Evolutionary conservation across 2,329 filamentous ascomycete genomes (phyloP), one percentile per base, ranked within the genome.

Genomic region (Paracorniculantispora psalliotae): DNA sequence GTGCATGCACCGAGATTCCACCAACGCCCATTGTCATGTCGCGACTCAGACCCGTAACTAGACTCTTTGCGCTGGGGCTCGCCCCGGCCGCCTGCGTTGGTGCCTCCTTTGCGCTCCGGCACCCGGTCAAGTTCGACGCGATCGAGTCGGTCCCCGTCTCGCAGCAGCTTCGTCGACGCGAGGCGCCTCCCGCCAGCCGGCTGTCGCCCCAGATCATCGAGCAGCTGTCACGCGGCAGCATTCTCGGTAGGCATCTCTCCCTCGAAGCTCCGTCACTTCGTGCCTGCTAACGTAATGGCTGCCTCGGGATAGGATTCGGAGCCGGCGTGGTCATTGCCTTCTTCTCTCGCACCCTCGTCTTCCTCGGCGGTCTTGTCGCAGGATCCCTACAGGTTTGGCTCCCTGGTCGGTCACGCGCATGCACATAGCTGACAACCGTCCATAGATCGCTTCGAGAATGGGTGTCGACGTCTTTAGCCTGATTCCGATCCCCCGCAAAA

Each of bases 271-370:
- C 10, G 6, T 33, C 26, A 9, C 5, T 23, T 23, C 4, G 50
- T 8, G 19, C 37, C n/a, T 51, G 30, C 28, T 51, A 35, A 51
- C 25, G 15, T 19, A 37, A 35, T 47, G 47, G 15, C 3, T 46
- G 26, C 26, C 15, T 37, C 21, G 21, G 4, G 33, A 37, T 25
- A 87, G 86, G 87, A 19, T 82, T 89, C 58, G 65, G 81, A n/a
- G 73, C 80, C 3, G 88, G 88, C 1, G 66, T 92, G 33, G 74
- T 87, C 0, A 79, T 92, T 26, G 85, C 85, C 60, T 76, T 88
- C 17, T 91, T 92, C 70, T 91, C 87, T 9, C 84, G 84, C 68
- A 84, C 87, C 1, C 74, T 92, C 50, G 86, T 88, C 1, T 67
- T 92, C 17, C 70, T 92, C 21, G 74, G 89, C 21, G 88, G 89